These are phyloP conservation scores for Alloteropsis semialata DNA, from an alignment of 176 grass and related monocot species.

Conservation along the genomic window DNA sequence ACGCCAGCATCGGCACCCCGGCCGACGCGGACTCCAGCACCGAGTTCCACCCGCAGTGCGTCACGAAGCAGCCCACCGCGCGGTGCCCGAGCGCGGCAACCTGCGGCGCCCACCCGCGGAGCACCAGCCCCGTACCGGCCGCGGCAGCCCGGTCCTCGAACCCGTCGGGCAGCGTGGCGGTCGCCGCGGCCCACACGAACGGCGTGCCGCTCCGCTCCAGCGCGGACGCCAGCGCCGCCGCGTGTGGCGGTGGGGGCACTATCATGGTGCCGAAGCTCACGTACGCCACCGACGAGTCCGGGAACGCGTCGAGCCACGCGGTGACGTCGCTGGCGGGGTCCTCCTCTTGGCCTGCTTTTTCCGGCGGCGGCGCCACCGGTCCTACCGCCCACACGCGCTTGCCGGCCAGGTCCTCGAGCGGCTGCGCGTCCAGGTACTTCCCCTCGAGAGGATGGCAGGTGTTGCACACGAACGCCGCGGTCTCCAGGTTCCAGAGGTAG, in stretches of 20 bases:
- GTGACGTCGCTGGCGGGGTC: neutral
- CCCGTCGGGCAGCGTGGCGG: neutral
- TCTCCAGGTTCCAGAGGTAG: conserved; percentile 40
- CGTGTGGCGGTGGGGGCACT: neutral
- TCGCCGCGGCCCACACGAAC: neutral
- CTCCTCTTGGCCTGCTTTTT: neutral
- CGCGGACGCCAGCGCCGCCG: neutral
- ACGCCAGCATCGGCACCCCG: conserved; percentile 62
- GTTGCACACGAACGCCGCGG: conserved; percentile 40
- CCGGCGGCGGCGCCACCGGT: conserved; percentile 8
- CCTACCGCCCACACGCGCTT: conserved; percentile 34
- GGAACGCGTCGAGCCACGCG: conserved; percentile 46
- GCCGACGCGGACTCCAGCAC: conserved; percentile 42
- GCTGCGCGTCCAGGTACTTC: conserved; percentile 23
- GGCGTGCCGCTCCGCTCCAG: conserved; percentile 6
- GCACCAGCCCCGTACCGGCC: neutral
- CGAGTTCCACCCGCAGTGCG: conserved; percentile 67
- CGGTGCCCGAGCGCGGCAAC: conserved; percentile 46
- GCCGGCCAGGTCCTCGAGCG: conserved; percentile 30
- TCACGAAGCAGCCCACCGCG: conserved; percentile 57
- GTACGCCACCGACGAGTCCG: conserved; percentile 35
- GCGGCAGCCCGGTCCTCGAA: neutral
- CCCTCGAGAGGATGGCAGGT: conserved; percentile 34
- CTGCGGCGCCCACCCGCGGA: conserved; percentile 60
- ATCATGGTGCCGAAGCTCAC: conserved; percentile 47